A percentile compares a stretch with the other conserved stretches of the same genome.
Conservation (phyloP, 202 grass and related monocot species). For the Eragrostis tef region DNA sequence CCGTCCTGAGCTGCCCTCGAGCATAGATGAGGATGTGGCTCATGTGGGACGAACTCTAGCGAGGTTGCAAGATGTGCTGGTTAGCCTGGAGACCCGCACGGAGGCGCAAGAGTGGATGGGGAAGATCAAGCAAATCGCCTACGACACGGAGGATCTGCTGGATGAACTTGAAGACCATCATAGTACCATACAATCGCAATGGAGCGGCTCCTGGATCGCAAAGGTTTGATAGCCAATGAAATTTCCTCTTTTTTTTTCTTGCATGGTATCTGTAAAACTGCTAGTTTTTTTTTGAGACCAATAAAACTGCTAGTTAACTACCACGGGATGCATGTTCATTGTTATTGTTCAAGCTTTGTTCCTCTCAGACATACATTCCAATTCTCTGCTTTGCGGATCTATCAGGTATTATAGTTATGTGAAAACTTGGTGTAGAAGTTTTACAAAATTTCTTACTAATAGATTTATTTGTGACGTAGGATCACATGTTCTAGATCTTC, state of each 20-base stretch:
- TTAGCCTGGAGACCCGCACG: not conserved
- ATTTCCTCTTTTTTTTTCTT: not conserved
- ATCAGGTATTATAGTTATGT: not conserved
- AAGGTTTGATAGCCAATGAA: conserved; percentile 27
- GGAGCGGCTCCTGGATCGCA: conserved; percentile 14
- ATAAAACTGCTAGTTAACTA: not conserved
- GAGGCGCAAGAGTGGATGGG: conserved; percentile 42
- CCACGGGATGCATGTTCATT: not conserved
- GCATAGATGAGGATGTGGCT: not conserved
- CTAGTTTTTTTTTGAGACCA: no score
- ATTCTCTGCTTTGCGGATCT: not conserved
- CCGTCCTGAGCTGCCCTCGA: conserved; percentile 28
- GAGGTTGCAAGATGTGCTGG: conserved; percentile 41
- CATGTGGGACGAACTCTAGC: conserved; percentile 36
- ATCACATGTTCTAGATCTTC: not conserved
- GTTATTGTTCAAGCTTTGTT: not conserved
- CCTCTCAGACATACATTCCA: not conserved
- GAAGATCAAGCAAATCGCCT: conserved; percentile 34
- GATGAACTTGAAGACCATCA: conserved; percentile 34
- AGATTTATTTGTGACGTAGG: not conserved
- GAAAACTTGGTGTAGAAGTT: not conserved
- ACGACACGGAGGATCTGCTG: conserved; percentile 20
- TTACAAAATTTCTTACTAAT: not conserved
- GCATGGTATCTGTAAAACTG: not conserved
- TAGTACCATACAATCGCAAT: not conserved